These are phyloP conservation scores for Pseudotsuga menziesii DNA, from an alignment of 75 land plant genomes.

Conservation along the genomic window DNA sequence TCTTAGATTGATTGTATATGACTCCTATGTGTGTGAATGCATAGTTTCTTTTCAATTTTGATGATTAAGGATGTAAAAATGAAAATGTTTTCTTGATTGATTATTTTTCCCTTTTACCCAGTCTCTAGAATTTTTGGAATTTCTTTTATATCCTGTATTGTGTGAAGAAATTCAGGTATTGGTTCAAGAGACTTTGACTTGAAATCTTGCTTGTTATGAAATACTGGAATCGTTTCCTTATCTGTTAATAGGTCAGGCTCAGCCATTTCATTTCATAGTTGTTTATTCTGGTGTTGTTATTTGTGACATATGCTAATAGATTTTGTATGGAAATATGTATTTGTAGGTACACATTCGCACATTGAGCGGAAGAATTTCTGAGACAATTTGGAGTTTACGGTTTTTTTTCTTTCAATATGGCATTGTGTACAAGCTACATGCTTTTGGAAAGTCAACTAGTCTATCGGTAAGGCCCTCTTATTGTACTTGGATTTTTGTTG, in stretches of 20 bases:
- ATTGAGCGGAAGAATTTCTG: slow-evolving; percentile 57
- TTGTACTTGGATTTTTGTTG: not conserved
- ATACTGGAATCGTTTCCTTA: not conserved
- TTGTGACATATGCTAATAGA: not conserved
- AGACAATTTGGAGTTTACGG: slow-evolving; percentile 74
- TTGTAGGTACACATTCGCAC: slow-evolving; percentile 72
- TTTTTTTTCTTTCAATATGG: slow-evolving; percentile 98
- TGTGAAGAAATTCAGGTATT: no score
- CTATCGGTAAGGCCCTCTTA: slow-evolving; percentile 26
- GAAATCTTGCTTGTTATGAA: no score
- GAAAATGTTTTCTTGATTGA: not conserved
- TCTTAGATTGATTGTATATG: no score
- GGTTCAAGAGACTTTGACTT: no score
- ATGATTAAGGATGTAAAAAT: not conserved
- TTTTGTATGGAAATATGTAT: not conserved
- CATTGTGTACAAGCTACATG: slow-evolving; percentile 73
- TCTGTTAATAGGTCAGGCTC: no score
- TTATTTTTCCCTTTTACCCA: not conserved
- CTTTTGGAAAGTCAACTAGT: slow-evolving; percentile 26
- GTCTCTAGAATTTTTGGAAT: not conserved
- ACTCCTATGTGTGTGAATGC: no score
- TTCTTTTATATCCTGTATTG: not conserved
- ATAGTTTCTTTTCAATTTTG: no score
- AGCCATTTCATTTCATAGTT: not conserved
- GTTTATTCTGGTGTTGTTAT: not conserved